Base-by-base conservation (phyloP, 2,329 filamentous ascomycete genomes). In the Fusarium sp. region DNA sequence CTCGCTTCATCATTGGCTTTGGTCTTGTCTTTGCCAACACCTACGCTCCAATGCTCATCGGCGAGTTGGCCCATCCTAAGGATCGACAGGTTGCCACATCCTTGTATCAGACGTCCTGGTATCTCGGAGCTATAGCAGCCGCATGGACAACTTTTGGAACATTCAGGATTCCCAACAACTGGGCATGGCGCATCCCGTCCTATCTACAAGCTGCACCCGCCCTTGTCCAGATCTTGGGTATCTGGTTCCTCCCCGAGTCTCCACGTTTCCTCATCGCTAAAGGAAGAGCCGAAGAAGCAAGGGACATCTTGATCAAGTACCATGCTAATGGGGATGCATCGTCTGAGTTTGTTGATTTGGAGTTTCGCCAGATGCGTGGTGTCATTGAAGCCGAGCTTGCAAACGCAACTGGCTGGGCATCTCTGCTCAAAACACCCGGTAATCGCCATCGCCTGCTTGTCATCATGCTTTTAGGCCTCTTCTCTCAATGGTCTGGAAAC, bases 181-280 rank as follows among this genome's bases (percentile, higher is more conserved):
- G 81, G 80, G 77, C 80, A 2, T 82, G 81, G 80, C 71, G 79
- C 14, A 81, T 82, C 8, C 80, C 80, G 0, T 80, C 77, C 0
- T 67, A 76, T 1, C 67, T 79, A 0, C 78, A 80, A 59, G 75
- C 75, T 13, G 70, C 57, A 0, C 73, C 76, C 0, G 64, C 73
- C 10, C 6, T 76, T 1, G 64, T 78, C 3, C 69, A 75, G n/a
- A 62, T 76, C 5, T n/a, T 60, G 24, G 57, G 71, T 2, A 50
- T 86, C 9, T 89, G 85, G 54, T 85, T 89, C 69, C 82, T 92
- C 1, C 90, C 90, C 0, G 90, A 92, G 75, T 90, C 88, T 8
- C 90, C 90, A 5, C 82, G 90, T 62, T 92, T 89, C 88, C 82
- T 91, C 11, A 89, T 89, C 65, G 72, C 76, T 0, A 74, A 73